These are phyloP conservation scores for Cucurbitaria berberidis DNA, from an alignment of 2,329 filamentous ascomycete species.

Conservation along the genomic window DNA sequence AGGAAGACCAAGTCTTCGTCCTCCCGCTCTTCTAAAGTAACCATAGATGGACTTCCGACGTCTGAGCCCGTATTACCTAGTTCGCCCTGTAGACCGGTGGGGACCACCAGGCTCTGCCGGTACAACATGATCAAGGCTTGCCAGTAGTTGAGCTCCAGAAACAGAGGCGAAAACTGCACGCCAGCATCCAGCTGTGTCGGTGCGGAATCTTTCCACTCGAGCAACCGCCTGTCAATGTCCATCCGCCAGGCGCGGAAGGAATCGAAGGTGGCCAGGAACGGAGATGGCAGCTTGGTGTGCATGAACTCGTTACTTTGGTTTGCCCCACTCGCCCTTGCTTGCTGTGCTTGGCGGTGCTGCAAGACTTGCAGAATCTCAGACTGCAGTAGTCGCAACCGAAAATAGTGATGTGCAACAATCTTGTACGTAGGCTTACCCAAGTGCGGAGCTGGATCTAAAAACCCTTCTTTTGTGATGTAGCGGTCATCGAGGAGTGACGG, in stretches of 20 bases:
- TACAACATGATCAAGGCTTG: conserved; percentile 96
- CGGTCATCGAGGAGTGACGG: conserved; percentile 87
- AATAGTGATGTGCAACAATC: conserved; percentile 88
- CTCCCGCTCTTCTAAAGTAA: conserved; percentile 68
- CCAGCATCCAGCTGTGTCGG: conserved; percentile 80
- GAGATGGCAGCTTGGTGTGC: conserved; percentile 79
- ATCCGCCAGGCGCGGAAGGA: conserved; percentile 88
- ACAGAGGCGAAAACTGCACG: conserved; percentile 86
- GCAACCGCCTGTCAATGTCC: conserved; percentile 82
- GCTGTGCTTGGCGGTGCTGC: conserved; percentile 87
- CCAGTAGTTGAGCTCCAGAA: conserved; percentile 96
- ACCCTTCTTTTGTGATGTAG: conserved; percentile 81
- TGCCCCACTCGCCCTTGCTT: conserved; percentile 70
- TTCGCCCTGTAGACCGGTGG: conserved; percentile 82
- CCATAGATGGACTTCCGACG: conserved; percentile 65
- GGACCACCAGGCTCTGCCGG: conserved; percentile 85
- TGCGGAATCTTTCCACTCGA: conserved; percentile 84
- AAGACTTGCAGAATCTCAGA: conserved; percentile 94
- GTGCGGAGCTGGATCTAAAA: conserved; percentile 66
- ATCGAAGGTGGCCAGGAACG: conserved; percentile 82
- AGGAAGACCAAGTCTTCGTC: conserved; percentile 92
- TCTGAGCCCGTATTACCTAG: conserved; percentile 64
- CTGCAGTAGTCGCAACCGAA: conserved; percentile 84
- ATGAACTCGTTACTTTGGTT: conserved; percentile 73
- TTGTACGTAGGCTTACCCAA: conserved; percentile 79